These are phyloP conservation scores for Helianthus tuberosus DNA, from an alignment of 129 eudicot genomes.

Conservation along the genomic window DNA sequence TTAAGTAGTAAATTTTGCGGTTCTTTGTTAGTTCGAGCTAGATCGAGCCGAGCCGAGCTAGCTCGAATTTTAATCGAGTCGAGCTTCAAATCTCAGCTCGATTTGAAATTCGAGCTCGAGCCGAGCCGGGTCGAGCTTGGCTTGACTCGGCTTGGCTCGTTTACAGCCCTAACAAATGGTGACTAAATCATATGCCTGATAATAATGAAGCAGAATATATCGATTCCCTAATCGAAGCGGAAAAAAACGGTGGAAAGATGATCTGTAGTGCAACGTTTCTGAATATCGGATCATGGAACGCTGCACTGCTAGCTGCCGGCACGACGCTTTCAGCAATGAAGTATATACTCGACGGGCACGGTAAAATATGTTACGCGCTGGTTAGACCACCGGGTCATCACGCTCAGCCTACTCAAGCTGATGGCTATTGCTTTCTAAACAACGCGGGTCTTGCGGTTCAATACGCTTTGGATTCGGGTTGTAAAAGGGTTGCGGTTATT, in stretches of 20 bases:
- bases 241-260: conserved; percentile 50
- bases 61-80: too few species aligned
- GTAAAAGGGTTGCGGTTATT: conserved; percentile 60
- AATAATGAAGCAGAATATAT: conserved; percentile 58
- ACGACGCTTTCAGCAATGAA: conserved; percentile 79
- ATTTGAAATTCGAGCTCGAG: too few species aligned
- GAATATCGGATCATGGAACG: conserved; percentile 84
- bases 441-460: conserved; percentile 92
- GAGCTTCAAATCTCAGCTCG: too few species aligned
- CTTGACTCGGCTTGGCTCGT: too few species aligned
- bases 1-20: too few species aligned
- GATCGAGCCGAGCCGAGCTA: too few species aligned
- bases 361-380: conserved; percentile 69
- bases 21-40: too few species aligned
- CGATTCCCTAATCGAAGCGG: conserved; percentile 69
- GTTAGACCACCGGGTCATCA: conserved; percentile 99
- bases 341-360: conserved; percentile 65
- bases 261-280: conserved; percentile 73
- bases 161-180: too few species aligned
- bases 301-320: conserved; percentile 95
- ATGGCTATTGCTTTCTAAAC: conserved; percentile 95
- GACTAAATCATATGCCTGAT: conserved; percentile 1
- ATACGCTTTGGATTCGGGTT: conserved; percentile 63
- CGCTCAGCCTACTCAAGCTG: conserved; percentile 96
- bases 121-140: too few species aligned